Conservation (phyloP, 768 basidiomycete genomes). For the Russula brevipes region DNA sequence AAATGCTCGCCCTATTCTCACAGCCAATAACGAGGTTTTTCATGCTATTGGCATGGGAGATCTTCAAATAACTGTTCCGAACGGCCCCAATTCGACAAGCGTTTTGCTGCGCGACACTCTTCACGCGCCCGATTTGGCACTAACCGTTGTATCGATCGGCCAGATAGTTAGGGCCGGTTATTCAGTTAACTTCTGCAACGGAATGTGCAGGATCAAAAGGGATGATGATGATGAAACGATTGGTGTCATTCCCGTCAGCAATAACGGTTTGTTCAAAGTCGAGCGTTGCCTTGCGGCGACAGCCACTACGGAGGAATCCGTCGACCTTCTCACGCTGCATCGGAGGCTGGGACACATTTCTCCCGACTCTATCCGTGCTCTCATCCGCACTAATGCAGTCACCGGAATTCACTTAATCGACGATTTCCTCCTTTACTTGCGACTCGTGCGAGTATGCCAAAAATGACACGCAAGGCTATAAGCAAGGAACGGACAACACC, state of each 20-base stretch:
- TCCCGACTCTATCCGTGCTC: too few species aligned
- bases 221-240: neutral
- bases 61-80: conserved; percentile 10
- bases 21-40: conserved; percentile 23
- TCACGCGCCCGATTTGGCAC: conserved; percentile 20
- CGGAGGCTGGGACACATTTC: too few species aligned
- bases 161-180: conserved; percentile 1
- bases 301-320: neutral
- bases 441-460: too few species aligned
- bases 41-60: conserved; percentile 25
- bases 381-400: too few species aligned
- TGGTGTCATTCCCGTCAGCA: neutral
- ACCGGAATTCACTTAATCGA: too few species aligned
- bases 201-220: neutral
- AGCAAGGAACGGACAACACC: too few species aligned
- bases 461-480: too few species aligned
- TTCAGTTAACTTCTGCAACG: neutral
- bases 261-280: conserved; percentile 7
- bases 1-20: neutral
- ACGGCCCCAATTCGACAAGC: neutral
- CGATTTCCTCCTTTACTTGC: too few species aligned
- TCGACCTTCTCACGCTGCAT: too few species aligned
- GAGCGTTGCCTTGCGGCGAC: neutral
- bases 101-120: conserved; percentile 19
- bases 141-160: conserved; percentile 21